Evolutionary conservation across 106 monocot genomes (phyloP).

Genomic region (Narthecium ossifragum): DNA sequence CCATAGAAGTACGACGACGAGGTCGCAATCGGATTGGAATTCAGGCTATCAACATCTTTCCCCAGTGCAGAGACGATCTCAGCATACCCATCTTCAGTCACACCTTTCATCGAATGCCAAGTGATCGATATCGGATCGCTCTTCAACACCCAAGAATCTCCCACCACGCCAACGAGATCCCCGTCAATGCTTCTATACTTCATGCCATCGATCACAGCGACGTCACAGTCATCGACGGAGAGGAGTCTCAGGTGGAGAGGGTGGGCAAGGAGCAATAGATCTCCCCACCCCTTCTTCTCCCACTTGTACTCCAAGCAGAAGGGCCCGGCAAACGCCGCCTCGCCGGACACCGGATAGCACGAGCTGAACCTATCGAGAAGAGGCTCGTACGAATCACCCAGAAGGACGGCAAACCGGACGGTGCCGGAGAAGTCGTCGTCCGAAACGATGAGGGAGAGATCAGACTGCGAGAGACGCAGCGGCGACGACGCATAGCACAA

Average conservation of each 20-base stretch:
- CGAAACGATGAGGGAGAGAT: slow-evolving; percentile 21
- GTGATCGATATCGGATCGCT: slow-evolving; percentile 62
- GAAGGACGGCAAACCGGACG: slow-evolving; percentile 53
- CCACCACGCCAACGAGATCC: slow-evolving; percentile 78
- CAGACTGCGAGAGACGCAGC: slow-evolving; percentile 30
- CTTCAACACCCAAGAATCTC: slow-evolving; percentile 61
- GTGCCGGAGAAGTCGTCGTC: slow-evolving; percentile 38
- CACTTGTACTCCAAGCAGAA: slow-evolving; percentile 69
- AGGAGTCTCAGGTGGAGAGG: slow-evolving; percentile 78
- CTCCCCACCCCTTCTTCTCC: slow-evolving; percentile 76
- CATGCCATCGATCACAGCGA: slow-evolving; percentile 35
- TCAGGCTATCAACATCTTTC: slow-evolving; percentile 45
- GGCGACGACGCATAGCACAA: slow-evolving; percentile 77
- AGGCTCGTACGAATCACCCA: slow-evolving; percentile 33
- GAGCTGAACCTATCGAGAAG: slow-evolving; percentile 67
- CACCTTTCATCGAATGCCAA: slow-evolving; percentile 63
- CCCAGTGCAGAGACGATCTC: slow-evolving; percentile 54
- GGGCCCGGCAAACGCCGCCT: slow-evolving; percentile 39
- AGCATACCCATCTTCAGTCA: slow-evolving; percentile 33
- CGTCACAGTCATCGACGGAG: slow-evolving; percentile 1
- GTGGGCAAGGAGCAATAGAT: slow-evolving; percentile 78
- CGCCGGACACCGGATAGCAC: slow-evolving; percentile 78
- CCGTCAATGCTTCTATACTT: slow-evolving; percentile 82
- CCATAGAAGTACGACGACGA: slow-evolving; percentile 92
- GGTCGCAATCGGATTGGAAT: slow-evolving; percentile 30